Conservation (phyloP, 768 basidiomycete genomes). For the Suillus americanus region DNA sequence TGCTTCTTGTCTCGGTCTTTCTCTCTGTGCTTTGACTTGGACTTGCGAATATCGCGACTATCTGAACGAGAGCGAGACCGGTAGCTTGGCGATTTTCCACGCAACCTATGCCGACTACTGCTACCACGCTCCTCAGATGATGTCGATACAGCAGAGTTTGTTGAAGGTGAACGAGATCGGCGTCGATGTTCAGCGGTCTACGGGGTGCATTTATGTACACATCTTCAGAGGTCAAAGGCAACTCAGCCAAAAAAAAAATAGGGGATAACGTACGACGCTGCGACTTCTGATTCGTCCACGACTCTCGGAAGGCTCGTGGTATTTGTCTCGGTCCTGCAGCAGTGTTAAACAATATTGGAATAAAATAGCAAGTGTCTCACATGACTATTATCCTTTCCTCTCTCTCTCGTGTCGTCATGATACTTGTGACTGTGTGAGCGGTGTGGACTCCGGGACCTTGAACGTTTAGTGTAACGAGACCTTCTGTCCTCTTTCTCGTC, state of each 20-base stretch:
- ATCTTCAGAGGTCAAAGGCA: constrained; percentile 27
- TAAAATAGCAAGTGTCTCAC: neutral
- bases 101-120: constrained; percentile 18
- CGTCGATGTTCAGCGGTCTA: constrained; percentile 23
- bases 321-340: constrained; percentile 12
- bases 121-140: constrained; percentile 14
- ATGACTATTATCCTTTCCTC: constrained; percentile 8
- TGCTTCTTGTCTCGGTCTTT: constrained; percentile 35
- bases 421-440: constrained; percentile 8
- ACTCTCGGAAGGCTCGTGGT: constrained; percentile 3
- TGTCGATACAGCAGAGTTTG: constrained; percentile 16
- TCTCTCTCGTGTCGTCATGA: neutral
- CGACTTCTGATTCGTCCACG: constrained; percentile 19
- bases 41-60: constrained; percentile 25
- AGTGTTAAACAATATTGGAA: neutral
- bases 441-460: constrained; percentile 23
- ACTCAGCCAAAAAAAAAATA: neutral
- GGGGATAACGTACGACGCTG: constrained; percentile 28
- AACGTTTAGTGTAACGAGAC: constrained; percentile 15
- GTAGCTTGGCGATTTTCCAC: constrained; percentile 10
- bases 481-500: constrained; percentile 14
- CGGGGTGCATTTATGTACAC: constrained; percentile 11
- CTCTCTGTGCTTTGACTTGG: constrained; percentile 21
- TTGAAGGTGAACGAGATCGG: constrained; percentile 20
- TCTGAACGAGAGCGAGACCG: constrained; percentile 30